Evolutionary conservation across 768 basidiomycete genomes (phyloP), one percentile per base, ranked within the genome.

Genomic region (Paxillus rubicundulus): DNA sequence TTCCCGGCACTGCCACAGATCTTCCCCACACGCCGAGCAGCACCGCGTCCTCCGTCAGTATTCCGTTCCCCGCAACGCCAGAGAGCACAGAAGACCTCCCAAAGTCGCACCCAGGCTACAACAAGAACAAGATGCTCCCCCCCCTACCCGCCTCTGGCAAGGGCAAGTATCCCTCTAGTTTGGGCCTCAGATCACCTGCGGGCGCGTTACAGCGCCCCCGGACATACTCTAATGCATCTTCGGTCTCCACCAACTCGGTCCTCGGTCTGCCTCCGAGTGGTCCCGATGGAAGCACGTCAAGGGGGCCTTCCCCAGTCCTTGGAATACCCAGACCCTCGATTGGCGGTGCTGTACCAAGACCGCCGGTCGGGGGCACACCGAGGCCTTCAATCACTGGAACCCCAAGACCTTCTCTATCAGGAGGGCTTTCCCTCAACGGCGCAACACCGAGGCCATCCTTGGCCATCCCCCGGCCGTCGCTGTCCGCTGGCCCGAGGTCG

Each of bases 181-280:
- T 61, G 3, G 27, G 56, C 20, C 62, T 60, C 27, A 56, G 50
- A 2, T 53, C 60, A 2, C 58, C 46, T 12, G 14, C 44, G 1
- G 42, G 33, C 12, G 48, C 21, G 2, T 18, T 64, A 39, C 62
- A 53, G 27, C 61, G 72, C 58, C 56, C 66, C 6, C 63, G 68
- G 60, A 75, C 49, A 70, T 76, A 64, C 64, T 71, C 43, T 36
- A 77, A 17, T 68, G 49, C 56, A 13, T 70, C 56, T 41, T 67
- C 57, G 2, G 53, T 53, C 12, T 65, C 66, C 42, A 60, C 55
- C 18, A 50, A 37, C n/a, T 67, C 67, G 5, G 49, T 45, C 14
- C 33, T 54, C 4, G 54, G 46, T 5, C 28, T 57, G 9, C 52
- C 52, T 36, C 30, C 30, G 30, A 10, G 30, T 40, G 16, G 24